Conservation (phyloP, 2,329 filamentous ascomycete species). For the Ophiosphaerella korrae region DNA sequence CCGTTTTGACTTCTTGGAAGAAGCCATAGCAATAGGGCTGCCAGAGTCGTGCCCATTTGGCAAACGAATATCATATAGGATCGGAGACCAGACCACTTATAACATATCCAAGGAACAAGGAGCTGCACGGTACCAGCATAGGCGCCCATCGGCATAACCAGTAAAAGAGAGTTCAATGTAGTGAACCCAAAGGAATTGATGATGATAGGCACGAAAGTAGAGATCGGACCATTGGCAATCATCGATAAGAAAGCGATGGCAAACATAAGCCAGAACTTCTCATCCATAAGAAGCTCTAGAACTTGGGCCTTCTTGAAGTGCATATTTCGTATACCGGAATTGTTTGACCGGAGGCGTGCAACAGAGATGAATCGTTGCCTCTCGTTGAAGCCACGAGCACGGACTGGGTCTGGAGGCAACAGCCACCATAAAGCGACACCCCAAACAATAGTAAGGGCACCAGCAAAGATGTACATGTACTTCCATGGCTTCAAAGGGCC, state of each 20-base stretch:
- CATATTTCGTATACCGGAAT: slow-evolving; percentile 73
- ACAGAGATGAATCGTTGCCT: slow-evolving; percentile 58
- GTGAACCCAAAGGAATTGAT: slow-evolving; percentile 37
- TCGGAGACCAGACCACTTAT: slow-evolving; percentile 27
- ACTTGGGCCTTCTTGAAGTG: slow-evolving; percentile 71
- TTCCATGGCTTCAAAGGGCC: slow-evolving; percentile 30
- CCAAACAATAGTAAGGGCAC: slow-evolving; percentile 33
- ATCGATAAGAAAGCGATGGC: slow-evolving; percentile 37
- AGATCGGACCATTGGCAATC: slow-evolving; percentile 37
- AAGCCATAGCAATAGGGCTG: slow-evolving; percentile 51
- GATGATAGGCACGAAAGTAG: slow-evolving; percentile 38
- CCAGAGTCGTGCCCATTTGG: slow-evolving; percentile 48
- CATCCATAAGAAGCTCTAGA: slow-evolving; percentile 60
- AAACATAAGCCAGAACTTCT: slow-evolving; percentile 58
- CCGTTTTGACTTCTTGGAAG: slow-evolving; percentile 51
- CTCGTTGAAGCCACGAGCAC: slow-evolving; percentile 42
- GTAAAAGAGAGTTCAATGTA: slow-evolving; percentile 31
- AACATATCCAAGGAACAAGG: slow-evolving; percentile 26
- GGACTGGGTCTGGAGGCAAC: slow-evolving; percentile 51
- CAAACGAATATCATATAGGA: slow-evolving; percentile 39
- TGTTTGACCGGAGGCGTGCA: slow-evolving; percentile 73
- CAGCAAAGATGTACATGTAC: slow-evolving; percentile 42
- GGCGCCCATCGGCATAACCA: slow-evolving; percentile 31
- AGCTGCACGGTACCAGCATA: slow-evolving; percentile 33
- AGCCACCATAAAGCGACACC: slow-evolving; percentile 42